phyloP scores from a whole-genome alignment of 345 rosid genomes.

The Gossypium raimondii region DNA sequence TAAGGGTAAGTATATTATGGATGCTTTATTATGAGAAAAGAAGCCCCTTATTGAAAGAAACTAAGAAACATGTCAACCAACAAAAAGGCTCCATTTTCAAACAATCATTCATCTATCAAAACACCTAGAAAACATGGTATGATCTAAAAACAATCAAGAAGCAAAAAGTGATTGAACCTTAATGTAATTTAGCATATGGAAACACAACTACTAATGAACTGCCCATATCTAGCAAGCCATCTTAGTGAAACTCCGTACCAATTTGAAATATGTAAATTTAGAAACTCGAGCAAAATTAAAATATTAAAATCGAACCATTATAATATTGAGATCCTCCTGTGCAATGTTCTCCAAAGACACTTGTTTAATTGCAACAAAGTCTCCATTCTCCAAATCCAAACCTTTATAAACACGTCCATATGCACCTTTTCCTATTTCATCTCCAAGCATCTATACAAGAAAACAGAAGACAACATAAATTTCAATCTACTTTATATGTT shows the following conservation, averaged over 20 bases:
- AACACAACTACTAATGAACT: neutral
- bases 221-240: neutral
- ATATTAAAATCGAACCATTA: slow-evolving; percentile 58
- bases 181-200: neutral
- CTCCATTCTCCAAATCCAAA: slow-evolving; percentile 98
- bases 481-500: neutral
- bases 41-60: neutral
- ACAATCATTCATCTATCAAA: neutral
- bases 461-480: neutral
- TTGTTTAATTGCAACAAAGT: slow-evolving; percentile 97
- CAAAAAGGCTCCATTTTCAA: neutral
- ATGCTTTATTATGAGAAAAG: neutral
- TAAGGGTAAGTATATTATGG: neutral
- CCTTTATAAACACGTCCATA: slow-evolving; percentile 98
- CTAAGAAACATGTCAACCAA: neutral
- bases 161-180: neutral
- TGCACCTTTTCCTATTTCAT: slow-evolving; percentile 99
- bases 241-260: neutral
- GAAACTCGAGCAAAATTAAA: neutral
- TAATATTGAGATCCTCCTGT: slow-evolving; percentile 97
- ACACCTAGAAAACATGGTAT: neutral
- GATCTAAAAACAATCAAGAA: neutral
- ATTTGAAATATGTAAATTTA: neutral
- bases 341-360: slow-evolving; percentile 97
- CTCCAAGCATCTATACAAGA: slow-evolving; percentile 80